phyloP scores from a whole-genome alignment of 2,329 filamentous ascomycete species.

The Aspergillus cejpii region DNA sequence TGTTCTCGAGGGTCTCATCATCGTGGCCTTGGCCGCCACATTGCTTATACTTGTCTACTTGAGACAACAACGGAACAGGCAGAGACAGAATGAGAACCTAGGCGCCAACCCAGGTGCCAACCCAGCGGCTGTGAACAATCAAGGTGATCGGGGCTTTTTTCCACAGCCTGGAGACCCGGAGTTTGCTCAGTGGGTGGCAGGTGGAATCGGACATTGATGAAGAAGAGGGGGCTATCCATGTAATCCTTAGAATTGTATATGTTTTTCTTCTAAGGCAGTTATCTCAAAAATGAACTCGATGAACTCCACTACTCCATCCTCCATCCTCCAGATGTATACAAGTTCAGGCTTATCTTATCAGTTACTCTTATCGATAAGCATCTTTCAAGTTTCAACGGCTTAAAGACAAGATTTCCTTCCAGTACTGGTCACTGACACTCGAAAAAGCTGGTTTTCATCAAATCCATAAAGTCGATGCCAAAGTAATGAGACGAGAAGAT shows the following conservation, averaged over 20 bases:
- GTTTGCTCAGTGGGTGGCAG: constrained; percentile 61
- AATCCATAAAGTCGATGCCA: background rate
- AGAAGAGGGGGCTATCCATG: background rate
- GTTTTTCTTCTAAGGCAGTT: constrained; percentile 7
- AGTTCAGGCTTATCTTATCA: background rate
- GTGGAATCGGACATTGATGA: constrained; percentile 54
- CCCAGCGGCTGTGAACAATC: constrained; percentile 20
- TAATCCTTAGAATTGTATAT: constrained; percentile 6
- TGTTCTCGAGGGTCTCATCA: constrained; percentile 74
- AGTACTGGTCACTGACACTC: background rate
- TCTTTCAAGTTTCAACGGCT: background rate
- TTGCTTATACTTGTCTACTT: constrained; percentile 77
- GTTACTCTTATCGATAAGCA: constrained; percentile 13
- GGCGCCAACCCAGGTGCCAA: constrained; percentile 24
- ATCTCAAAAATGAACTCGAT: too few species aligned
- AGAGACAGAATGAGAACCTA: constrained; percentile 31
- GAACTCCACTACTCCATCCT: too few species aligned
- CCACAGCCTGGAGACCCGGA: constrained; percentile 61
- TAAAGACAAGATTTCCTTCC: background rate
- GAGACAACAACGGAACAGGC: constrained; percentile 41
- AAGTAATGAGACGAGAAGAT: constrained; percentile 9
- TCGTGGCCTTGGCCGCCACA: constrained; percentile 67
- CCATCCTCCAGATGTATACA: too few species aligned
- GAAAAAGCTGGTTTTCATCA: background rate
- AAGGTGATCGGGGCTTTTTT: constrained; percentile 52